These are phyloP conservation scores for Trichoderma koningii DNA, from an alignment of 2,329 filamentous ascomycete genomes.

Conservation along the genomic window DNA sequence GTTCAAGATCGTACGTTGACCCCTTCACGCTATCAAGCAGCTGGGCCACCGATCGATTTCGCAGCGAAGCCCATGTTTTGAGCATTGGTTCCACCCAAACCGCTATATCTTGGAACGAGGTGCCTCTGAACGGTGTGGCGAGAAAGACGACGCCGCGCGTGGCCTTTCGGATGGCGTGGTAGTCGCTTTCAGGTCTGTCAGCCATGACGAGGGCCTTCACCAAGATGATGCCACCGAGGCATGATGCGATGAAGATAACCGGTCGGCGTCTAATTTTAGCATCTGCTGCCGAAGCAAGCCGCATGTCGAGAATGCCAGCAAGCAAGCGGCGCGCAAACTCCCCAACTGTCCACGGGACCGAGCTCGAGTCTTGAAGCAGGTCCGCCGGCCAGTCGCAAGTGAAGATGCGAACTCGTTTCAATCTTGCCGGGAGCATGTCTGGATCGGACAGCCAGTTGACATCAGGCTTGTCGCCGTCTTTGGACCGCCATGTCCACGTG, in stretches of 20 bases:
- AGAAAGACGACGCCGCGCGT: constrained; percentile 36
- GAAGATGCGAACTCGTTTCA: constrained; percentile 34
- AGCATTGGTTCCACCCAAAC: constrained; percentile 28
- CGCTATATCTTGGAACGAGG: constrained; percentile 34
- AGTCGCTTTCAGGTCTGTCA: constrained; percentile 23
- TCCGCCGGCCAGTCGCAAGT: constrained; percentile 37
- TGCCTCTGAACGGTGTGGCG: constrained; percentile 37
- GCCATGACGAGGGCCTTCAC: constrained; percentile 35
- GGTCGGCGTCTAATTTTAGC: constrained; percentile 28
- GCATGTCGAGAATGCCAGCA: constrained; percentile 30
- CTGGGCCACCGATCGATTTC: constrained; percentile 27
- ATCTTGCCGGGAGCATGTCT: constrained; percentile 33
- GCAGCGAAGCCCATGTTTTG: not conserved
- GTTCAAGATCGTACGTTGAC: constrained; percentile 29
- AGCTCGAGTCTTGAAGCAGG: constrained; percentile 29
- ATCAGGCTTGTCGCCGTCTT: not conserved
- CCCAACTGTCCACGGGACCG: constrained; percentile 29
- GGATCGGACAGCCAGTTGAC: constrained; percentile 36
- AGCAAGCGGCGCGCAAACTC: constrained; percentile 34
- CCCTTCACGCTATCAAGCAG: constrained; percentile 31
- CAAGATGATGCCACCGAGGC: constrained; percentile 39
- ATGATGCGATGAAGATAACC: constrained; percentile 41
- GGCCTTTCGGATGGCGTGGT: constrained; percentile 29
- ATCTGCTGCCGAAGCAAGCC: constrained; percentile 2
- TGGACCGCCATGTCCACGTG: constrained; percentile 34